Conservation (phyloP, 257 asterid species). For the Thymus quinquecostatus region DNA sequence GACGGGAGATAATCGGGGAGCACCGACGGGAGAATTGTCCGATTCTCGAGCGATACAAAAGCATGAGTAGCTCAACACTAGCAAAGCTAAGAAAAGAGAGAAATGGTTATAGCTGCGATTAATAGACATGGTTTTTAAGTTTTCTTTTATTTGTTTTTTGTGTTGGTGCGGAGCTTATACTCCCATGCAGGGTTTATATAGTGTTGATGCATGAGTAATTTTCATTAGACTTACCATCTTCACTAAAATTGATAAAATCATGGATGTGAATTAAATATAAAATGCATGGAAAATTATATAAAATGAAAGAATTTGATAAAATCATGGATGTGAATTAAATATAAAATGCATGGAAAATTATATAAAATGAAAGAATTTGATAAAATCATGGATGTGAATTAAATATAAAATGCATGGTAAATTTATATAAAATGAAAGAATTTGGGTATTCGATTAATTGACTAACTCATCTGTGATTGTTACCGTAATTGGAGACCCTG, state of each 20-base stretch:
- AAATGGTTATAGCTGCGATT: not conserved
- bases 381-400: too few relatives aligned
- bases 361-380: too few relatives aligned
- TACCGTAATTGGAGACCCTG: constrained; percentile 23
- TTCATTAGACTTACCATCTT: not conserved
- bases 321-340: too few relatives aligned
- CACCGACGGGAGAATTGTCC: not conserved
- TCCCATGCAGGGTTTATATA: not conserved
- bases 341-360: not conserved
- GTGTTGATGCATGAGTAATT: not conserved
- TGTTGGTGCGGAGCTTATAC: not conserved
- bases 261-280: too few relatives aligned
- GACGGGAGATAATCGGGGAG: not conserved
- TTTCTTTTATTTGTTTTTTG: not conserved
- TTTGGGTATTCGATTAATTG: not conserved
- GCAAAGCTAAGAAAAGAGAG: not conserved
- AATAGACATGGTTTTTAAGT: not conserved
- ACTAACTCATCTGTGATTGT: constrained; percentile 35
- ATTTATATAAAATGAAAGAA: not conserved
- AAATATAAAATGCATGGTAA: not conserved
- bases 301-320: too few relatives aligned
- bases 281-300: too few relatives aligned
- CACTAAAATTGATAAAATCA: too few relatives aligned
- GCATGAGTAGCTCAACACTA: constrained; percentile 4
- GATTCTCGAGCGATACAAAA: not conserved